These are phyloP conservation scores for Xylariales sp. DNA, from an alignment of 2,329 filamentous ascomycete genomes.

Conservation along the genomic window DNA sequence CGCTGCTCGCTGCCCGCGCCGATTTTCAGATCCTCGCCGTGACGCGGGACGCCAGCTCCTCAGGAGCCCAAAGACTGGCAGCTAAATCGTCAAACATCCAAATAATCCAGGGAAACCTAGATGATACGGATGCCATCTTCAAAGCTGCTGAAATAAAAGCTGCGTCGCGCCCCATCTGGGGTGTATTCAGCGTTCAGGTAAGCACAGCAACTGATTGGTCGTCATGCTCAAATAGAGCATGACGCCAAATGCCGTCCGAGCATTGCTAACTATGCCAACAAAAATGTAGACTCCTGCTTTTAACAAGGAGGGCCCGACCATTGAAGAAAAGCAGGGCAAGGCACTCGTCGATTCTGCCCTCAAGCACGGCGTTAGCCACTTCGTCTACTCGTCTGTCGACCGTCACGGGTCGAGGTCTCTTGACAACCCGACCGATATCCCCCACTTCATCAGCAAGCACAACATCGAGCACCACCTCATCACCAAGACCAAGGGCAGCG, in stretches of 20 bases:
- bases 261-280: too few relatives aligned
- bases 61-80: constrained; percentile 41
- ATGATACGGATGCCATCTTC: constrained; percentile 47
- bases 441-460: constrained; percentile 60
- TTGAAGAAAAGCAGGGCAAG: constrained; percentile 48
- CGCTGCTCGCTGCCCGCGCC: constrained; percentile 26
- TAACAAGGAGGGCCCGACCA: too few relatives aligned
- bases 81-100: constrained; percentile 35
- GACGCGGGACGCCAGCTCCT: constrained; percentile 47
- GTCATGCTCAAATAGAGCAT: too few relatives aligned
- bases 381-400: constrained; percentile 62
- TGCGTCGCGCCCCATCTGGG: constrained; percentile 39
- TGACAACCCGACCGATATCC: constrained; percentile 49
- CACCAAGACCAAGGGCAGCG: constrained; percentile 26
- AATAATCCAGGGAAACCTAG: constrained; percentile 46
- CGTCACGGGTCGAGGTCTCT: constrained; percentile 51
- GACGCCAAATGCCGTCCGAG: too few relatives aligned
- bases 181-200: constrained; percentile 54
- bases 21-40: constrained; percentile 47
- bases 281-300: too few relatives aligned
- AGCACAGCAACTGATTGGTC: constrained; percentile 30
- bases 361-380: constrained; percentile 49
- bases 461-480: constrained; percentile 57
- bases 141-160: constrained; percentile 15
- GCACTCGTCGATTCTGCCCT: constrained; percentile 54